Evolutionary conservation across 2,329 filamentous ascomycete species (phyloP).

Genomic region (Aspergillus floridensis): DNA sequence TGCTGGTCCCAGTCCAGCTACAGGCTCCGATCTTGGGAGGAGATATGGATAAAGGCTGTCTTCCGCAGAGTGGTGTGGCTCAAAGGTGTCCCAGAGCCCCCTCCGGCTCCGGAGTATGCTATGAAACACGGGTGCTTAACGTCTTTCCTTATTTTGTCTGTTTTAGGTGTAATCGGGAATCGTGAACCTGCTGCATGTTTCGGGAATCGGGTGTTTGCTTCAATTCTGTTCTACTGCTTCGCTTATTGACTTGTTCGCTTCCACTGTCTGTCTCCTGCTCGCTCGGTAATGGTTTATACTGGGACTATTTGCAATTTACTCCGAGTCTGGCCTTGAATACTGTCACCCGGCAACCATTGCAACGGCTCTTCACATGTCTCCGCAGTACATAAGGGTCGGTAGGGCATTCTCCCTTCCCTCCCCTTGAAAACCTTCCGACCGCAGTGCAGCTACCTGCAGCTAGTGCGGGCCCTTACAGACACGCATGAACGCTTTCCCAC

Average conservation of each 20-base stretch:
- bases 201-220: neutral
- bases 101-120: too few species aligned
- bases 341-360: neutral
- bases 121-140: neutral
- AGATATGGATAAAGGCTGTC: constrained; percentile 20
- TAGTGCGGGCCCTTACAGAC: neutral
- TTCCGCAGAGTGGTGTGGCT: too few species aligned
- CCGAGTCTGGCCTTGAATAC: neutral
- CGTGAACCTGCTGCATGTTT: neutral
- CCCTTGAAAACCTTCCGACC: too few species aligned
- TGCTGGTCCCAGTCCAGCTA: constrained; percentile 20
- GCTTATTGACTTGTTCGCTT: neutral
- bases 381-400: neutral
- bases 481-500: neutral
- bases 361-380: neutral
- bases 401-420: too few species aligned
- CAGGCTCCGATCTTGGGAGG: constrained; percentile 28
- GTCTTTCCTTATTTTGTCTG: neutral
- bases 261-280: neutral
- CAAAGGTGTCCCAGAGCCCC: too few species aligned
- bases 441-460: too few species aligned
- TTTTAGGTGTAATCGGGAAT: neutral
- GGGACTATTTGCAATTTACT: neutral
- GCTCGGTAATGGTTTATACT: neutral
- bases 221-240: constrained; percentile 1